These are phyloP conservation scores for Mycena pura DNA, from an alignment of 768 basidiomycete species.

Conservation along the genomic window DNA sequence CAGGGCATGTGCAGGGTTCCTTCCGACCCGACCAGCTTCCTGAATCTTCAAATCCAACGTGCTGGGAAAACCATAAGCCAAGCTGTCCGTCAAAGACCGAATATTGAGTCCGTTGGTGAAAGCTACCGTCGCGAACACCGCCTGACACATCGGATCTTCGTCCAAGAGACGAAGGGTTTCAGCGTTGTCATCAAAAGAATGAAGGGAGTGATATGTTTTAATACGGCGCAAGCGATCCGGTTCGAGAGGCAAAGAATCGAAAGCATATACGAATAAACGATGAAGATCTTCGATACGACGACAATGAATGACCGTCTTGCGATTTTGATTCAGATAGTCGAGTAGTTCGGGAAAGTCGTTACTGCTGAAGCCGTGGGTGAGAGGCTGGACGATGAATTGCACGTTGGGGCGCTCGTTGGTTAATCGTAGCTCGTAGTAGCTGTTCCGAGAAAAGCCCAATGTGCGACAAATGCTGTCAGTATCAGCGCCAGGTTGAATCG, in stretches of 20 bases:
- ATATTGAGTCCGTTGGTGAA: not conserved
- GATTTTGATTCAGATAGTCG: not conserved
- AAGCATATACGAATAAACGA: not conserved
- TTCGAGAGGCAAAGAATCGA: not conserved
- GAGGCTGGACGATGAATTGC: not conserved
- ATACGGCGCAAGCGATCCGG: not conserved
- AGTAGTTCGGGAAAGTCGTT: conserved; percentile 6
- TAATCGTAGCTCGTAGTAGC: no score
- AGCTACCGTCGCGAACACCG: not conserved
- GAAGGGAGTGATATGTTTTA: not conserved
- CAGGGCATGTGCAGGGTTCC: no score
- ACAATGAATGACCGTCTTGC: conserved; percentile 8
- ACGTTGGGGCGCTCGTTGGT: not conserved
- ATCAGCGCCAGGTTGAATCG: no score
- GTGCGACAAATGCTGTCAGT: no score
- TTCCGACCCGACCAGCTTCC: not conserved
- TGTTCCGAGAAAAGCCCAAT: no score
- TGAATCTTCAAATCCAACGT: not conserved
- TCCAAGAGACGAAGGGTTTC: conserved; percentile 6
- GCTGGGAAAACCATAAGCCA: not conserved
- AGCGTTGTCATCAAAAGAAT: not conserved
- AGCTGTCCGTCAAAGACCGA: not conserved
- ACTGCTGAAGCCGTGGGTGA: not conserved
- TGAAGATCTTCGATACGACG: no score
- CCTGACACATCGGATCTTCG: not conserved